A percentile compares a stretch with the other conserved stretches of the same genome.
These are phyloP conservation scores for Lentithecium fluviatile DNA, from an alignment of 495 filamentous ascomycete genomes.

Conservation along the genomic window DNA sequence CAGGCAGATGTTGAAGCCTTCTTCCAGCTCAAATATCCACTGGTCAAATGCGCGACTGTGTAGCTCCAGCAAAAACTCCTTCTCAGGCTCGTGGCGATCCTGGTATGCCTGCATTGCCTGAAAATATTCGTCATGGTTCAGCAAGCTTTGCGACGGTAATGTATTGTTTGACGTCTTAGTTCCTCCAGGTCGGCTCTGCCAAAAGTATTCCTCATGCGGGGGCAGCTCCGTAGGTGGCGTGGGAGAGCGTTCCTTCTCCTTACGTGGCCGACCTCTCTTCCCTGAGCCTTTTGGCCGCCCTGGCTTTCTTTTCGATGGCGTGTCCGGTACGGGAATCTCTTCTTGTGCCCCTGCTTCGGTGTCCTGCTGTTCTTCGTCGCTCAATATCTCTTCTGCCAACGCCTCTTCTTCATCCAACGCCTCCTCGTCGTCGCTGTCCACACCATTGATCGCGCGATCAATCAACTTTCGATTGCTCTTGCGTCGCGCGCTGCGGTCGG, in stretches of 20 bases:
- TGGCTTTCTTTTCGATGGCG: slow-evolving; percentile 56
- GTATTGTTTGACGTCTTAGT: slow-evolving; percentile 85
- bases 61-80: slow-evolving; percentile 67
- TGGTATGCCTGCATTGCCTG: slow-evolving; percentile 61
- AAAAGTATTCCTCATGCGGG: slow-evolving; percentile 88
- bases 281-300: slow-evolving; percentile 56
- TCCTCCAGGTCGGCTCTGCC: slow-evolving; percentile 78
- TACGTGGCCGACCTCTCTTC: slow-evolving; percentile 43
- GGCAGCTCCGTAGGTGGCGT: slow-evolving; percentile 78
- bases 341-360: slow-evolving; percentile 28
- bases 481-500: slow-evolving; percentile 78
- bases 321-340: slow-evolving; percentile 41
- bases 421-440: slow-evolving; percentile 65
- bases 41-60: slow-evolving; percentile 82
- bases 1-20: slow-evolving; percentile 87
- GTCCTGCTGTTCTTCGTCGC: slow-evolving; percentile 46
- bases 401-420: slow-evolving; percentile 72
- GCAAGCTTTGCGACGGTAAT: slow-evolving; percentile 67
- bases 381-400: slow-evolving; percentile 70
- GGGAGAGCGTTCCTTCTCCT: slow-evolving; percentile 55
- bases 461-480: slow-evolving; percentile 78
- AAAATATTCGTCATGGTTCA: slow-evolving; percentile 92
- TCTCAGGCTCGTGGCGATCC: slow-evolving; percentile 71
- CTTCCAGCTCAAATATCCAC: slow-evolving; percentile 86
- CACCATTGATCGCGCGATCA: slow-evolving; percentile 58